These are phyloP conservation scores for Pythium graminicola DNA, from an alignment of 352 stramenopile genomes.

Conservation along the genomic window DNA sequence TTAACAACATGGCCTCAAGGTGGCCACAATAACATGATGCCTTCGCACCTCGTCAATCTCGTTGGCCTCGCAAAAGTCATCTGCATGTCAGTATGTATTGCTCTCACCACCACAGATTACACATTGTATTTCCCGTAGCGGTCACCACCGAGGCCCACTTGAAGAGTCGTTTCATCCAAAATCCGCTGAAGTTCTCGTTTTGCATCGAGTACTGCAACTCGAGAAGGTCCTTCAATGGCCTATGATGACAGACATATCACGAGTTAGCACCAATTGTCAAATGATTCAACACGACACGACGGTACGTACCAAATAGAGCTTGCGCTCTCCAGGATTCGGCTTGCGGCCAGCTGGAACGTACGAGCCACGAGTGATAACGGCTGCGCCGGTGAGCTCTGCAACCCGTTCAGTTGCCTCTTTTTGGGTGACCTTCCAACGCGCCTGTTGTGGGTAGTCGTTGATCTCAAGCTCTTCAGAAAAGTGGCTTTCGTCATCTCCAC, in stretches of 20 bases:
- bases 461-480: conserved; percentile 91
- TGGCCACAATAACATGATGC: neutral
- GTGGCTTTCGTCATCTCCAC: conserved; percentile 42
- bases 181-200: conserved; percentile 79
- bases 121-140: conserved; percentile 89
- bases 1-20: neutral
- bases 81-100: conserved; percentile 17
- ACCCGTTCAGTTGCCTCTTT: conserved; percentile 85
- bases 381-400: conserved; percentile 80
- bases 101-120: conserved; percentile 28
- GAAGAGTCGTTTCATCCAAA: conserved; percentile 84
- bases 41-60: neutral
- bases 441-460: conserved; percentile 92
- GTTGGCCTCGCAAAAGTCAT: neutral
- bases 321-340: conserved; percentile 75
- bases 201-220: conserved; percentile 66
- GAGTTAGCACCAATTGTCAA: too few species aligned
- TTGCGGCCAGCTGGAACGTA: conserved; percentile 83
- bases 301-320: conserved; percentile 79
- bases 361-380: conserved; percentile 86
- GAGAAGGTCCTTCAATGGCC: conserved; percentile 74
- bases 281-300: too few species aligned
- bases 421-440: conserved; percentile 82
- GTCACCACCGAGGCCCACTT: conserved; percentile 80
- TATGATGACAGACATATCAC: too few species aligned